Evolutionary conservation across 768 basidiomycete species (phyloP), one percentile per base, ranked within the genome.

Genomic region (Sarcomyxa edulis): DNA sequence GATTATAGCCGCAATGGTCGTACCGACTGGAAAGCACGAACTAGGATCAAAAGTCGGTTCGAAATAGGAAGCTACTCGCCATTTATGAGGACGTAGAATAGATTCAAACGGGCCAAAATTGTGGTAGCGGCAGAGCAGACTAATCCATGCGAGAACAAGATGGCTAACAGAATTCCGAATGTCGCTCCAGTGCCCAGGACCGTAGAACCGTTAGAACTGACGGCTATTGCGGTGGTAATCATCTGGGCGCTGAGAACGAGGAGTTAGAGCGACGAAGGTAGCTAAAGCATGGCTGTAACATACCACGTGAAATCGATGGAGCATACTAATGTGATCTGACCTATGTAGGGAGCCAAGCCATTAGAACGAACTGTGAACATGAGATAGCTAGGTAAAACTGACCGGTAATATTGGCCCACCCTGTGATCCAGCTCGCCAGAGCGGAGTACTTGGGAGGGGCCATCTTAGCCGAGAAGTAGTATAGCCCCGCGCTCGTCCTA

Each of bases 401-500:
- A 19, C 83, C 83, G 9, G 81, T 84, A 28, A 84, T 70, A 46
- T 85, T 85, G 10, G 82, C 46, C 46, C 46, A 48, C 21, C 46
- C 76, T 32, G 77, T 79, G 37, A 79, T 70, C 76, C 77, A 79
- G 46, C 80, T 78, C 1, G 80, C 76, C 36, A 87, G 58, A 6
- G 81, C 68, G 3, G 78, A 68, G 39, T 76, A 75, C 48, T 70
- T 65, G 5, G 69, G 68, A 1, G 81, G 79, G 2, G 84, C 84
- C 30, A 87, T 56, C 51, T 81, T 85, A 0, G 84, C 80, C 2
- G 84, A 81, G 56, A 85, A 86, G 55, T 85, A 87, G 54, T 86
- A 86, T 12, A 87, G 62, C 1, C 84, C 84, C 6, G 84, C 84
- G 45, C 84, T 86, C 16, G 84, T 87, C 37, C 84, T 86, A 37